Evolutionary conservation across 2,329 filamentous ascomycete genomes (phyloP).

Genomic region (Ascosphaera apis): DNA sequence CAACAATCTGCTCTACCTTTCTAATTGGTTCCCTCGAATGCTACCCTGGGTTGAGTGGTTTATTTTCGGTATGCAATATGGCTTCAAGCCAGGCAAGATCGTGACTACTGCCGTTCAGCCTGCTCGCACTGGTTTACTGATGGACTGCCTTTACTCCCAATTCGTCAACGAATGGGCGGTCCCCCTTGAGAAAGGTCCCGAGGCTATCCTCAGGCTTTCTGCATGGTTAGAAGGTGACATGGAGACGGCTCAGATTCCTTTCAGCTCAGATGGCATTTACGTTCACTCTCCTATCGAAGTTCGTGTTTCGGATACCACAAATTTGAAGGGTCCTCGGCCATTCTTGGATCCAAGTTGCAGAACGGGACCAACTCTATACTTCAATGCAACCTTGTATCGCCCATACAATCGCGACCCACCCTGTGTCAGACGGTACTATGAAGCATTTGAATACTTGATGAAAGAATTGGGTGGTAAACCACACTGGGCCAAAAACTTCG

Average conservation of each 20-base stretch:
- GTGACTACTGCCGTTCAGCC: conserved; percentile 56
- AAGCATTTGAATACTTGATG: conserved; percentile 83
- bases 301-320: conserved; percentile 51
- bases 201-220: conserved; percentile 59
- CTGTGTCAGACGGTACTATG: conserved; percentile 54
- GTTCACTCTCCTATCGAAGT: conserved; percentile 85
- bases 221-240: conserved; percentile 64
- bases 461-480: conserved; percentile 57
- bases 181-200: conserved; percentile 62
- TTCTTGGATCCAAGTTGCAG: conserved; percentile 49
- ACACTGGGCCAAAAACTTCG: conserved; percentile 90
- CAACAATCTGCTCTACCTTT: conserved; percentile 66
- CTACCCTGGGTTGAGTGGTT: conserved; percentile 87
- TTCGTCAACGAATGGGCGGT: conserved; percentile 98
- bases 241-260: conserved; percentile 51
- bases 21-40: conserved; percentile 53
- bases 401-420: conserved; percentile 60
- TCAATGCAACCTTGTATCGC: conserved; percentile 76
- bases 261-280: conserved; percentile 54
- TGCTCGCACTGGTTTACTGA: conserved; percentile 56
- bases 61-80: conserved; percentile 93
- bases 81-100: conserved; percentile 45
- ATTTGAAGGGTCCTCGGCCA: conserved; percentile 28
- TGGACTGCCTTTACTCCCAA: conserved; percentile 98
- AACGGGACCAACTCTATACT: conserved; percentile 55